These are phyloP conservation scores for Phytophthora chlamydospora DNA, from an alignment of 352 stramenopile genomes.

Conservation along the genomic window DNA sequence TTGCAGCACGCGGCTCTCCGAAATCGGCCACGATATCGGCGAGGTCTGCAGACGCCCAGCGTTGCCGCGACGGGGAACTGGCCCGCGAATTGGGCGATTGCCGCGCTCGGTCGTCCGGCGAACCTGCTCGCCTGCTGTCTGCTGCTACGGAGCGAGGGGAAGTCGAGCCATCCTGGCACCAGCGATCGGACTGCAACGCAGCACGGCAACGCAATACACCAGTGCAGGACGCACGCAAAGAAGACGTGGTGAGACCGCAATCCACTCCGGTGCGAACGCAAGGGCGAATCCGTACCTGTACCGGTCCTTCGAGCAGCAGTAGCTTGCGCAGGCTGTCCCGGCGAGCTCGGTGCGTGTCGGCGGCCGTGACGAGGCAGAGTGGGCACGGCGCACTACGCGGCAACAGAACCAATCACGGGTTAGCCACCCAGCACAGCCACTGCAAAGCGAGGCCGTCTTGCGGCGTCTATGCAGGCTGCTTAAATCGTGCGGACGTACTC, in stretches of 20 bases:
- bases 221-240: neutral
- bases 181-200: slow-evolving; percentile 12
- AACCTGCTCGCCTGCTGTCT: slow-evolving; percentile 2
- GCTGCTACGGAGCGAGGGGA: slow-evolving; percentile 1
- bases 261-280: neutral
- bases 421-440: slow-evolving; percentile 21
- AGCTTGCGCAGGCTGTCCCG: slow-evolving; percentile 42
- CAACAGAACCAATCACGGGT: slow-evolving; percentile 29
- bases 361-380: slow-evolving; percentile 33
- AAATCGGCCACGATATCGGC: slow-evolving; percentile 28
- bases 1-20: neutral
- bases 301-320: slow-evolving; percentile 11
- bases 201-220: slow-evolving; percentile 4
- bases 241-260: neutral
- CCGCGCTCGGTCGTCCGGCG: neutral
- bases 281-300: slow-evolving; percentile 1
- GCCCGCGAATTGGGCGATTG: slow-evolving; percentile 14
- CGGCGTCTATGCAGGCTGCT: slow-evolving; percentile 28
- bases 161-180: slow-evolving; percentile 6
- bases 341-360: slow-evolving; percentile 42
- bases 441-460: slow-evolving; percentile 17
- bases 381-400: slow-evolving; percentile 25
- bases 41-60: slow-evolving; percentile 11
- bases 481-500: slow-evolving; percentile 13
- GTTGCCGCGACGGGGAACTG: slow-evolving; percentile 11